phyloP scores from a whole-genome alignment of 2,329 filamentous ascomycete species.

The Hortaea werneckii region DNA sequence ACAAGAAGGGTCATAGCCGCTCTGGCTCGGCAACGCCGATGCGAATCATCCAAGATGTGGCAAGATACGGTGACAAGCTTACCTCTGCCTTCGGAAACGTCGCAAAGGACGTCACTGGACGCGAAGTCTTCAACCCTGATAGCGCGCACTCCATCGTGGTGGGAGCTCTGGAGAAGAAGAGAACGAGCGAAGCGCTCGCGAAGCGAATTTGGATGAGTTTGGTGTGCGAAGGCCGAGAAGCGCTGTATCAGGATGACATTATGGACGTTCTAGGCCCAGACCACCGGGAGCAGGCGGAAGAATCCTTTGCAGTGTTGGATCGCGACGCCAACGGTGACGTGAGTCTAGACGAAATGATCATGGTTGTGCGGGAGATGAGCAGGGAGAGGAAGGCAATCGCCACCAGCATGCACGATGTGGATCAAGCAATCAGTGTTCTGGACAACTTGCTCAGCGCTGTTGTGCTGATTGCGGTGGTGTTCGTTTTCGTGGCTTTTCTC shows the following conservation, averaged over 20 bases:
- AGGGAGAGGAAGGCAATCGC: slow-evolving; percentile 79
- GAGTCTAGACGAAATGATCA: slow-evolving; percentile 87
- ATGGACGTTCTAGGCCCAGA: slow-evolving; percentile 73
- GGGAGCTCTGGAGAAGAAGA: slow-evolving; percentile 74
- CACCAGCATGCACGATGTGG: slow-evolving; percentile 94
- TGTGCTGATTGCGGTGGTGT: slow-evolving; percentile 64
- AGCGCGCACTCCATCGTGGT: slow-evolving; percentile 83
- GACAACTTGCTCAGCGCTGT: slow-evolving; percentile 77
- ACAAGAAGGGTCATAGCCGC: slow-evolving; percentile 36
- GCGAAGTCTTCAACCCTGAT: slow-evolving; percentile 87
- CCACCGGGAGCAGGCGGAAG: slow-evolving; percentile 68
- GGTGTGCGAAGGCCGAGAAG: slow-evolving; percentile 77
- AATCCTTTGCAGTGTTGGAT: slow-evolving; percentile 73
- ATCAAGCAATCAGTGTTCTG: slow-evolving; percentile 83
- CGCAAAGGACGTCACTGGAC: slow-evolving; percentile 88
- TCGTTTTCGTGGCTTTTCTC: slow-evolving; percentile 64
- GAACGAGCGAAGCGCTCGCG: slow-evolving; percentile 83
- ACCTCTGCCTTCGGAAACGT: slow-evolving; percentile 89
- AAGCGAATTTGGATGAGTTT: slow-evolving; percentile 97
- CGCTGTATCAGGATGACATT: slow-evolving; percentile 71
- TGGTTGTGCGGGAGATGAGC: slow-evolving; percentile 74
- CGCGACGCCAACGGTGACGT: slow-evolving; percentile 87
- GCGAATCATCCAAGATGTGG: slow-evolving; percentile 59
- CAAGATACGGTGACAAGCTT: slow-evolving; percentile 82
- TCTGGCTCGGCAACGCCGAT: slow-evolving; percentile 65